Percentiles rank a stretch among this genome's conserved stretches.
phyloP scores from a whole-genome alignment of 495 filamentous ascomycete species.

The Xylaria castorea region DNA sequence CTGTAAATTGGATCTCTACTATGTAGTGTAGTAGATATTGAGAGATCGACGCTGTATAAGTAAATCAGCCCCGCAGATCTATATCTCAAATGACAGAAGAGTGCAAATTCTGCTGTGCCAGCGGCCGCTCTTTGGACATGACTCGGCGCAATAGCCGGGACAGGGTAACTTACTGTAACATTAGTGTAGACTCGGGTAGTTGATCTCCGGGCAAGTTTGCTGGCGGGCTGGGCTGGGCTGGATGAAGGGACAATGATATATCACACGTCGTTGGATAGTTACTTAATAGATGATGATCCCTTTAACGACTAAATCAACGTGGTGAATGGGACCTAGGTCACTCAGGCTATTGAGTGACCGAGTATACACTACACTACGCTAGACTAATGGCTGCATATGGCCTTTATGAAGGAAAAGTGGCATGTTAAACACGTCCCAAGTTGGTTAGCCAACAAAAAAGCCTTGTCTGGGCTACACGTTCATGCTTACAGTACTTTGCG shows the following conservation, averaged over 20 bases:
- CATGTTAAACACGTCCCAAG: background rate
- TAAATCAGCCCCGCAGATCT: conserved; percentile 21
- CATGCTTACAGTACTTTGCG: background rate
- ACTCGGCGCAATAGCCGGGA: background rate
- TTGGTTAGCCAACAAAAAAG: background rate
- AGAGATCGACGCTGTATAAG: conserved; percentile 23
- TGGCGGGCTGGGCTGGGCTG: background rate
- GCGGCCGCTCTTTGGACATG: background rate
- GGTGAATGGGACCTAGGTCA: background rate
- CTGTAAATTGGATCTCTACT: background rate
- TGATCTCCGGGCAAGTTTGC: background rate
- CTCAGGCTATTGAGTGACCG: background rate
- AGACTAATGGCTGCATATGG: background rate
- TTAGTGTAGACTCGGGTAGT: background rate
- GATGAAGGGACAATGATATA: background rate
- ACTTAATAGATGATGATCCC: background rate
- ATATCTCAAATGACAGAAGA: background rate
- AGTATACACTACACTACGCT: background rate
- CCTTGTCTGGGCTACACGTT: background rate
- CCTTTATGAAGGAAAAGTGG: background rate
- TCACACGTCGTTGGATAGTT: background rate
- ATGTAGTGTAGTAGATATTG: background rate
- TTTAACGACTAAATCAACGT: background rate
- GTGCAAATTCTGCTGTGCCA: conserved; percentile 1
- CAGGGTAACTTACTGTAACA: background rate